These are phyloP conservation scores for Colletotrichum paranaense DNA, from an alignment of 2,329 filamentous ascomycete species.

Conservation along the genomic window DNA sequence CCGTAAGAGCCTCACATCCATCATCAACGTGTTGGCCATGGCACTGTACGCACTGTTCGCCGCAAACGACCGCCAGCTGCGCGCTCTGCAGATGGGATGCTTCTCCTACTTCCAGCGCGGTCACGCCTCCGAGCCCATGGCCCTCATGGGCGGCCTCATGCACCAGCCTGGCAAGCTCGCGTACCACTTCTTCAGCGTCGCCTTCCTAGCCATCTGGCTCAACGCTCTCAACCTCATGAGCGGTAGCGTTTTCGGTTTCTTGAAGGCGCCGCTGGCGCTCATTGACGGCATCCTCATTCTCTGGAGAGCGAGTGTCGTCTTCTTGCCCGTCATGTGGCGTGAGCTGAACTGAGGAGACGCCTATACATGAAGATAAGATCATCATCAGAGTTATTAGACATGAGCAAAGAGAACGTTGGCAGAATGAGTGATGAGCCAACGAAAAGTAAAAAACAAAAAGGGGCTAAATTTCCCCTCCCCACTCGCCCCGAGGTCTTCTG, in stretches of 20 bases:
- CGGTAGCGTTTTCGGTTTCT: constrained; percentile 58
- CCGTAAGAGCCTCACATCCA: constrained; percentile 83
- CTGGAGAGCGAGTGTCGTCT: constrained; percentile 83
- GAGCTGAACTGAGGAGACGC: constrained; percentile 59
- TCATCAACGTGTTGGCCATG: constrained; percentile 98
- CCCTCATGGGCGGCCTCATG: constrained; percentile 85
- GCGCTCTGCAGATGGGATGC: constrained; percentile 87
- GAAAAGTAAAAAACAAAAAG: neutral
- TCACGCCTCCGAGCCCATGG: constrained; percentile 81
- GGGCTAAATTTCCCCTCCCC: neutral
- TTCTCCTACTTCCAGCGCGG: constrained; percentile 90
- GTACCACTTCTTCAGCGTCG: constrained; percentile 95
- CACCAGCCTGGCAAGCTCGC: constrained; percentile 81
- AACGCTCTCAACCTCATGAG: constrained; percentile 53
- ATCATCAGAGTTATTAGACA: constrained; percentile 19
- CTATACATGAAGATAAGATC: neutral
- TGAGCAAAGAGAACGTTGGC: constrained; percentile 15
- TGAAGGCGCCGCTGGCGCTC: constrained; percentile 73
- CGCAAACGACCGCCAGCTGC: constrained; percentile 81
- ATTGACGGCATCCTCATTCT: constrained; percentile 77
- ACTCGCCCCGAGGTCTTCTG: neutral
- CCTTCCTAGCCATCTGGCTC: constrained; percentile 86
- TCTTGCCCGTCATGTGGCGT: constrained; percentile 82
- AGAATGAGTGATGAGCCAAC: constrained; percentile 20
- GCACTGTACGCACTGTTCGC: constrained; percentile 93